Evolutionary conservation across 805 yeast species (phyloP), one percentile per base, ranked within the genome.

Genomic region (Zygosaccharomyces gambellarensis): DNA sequence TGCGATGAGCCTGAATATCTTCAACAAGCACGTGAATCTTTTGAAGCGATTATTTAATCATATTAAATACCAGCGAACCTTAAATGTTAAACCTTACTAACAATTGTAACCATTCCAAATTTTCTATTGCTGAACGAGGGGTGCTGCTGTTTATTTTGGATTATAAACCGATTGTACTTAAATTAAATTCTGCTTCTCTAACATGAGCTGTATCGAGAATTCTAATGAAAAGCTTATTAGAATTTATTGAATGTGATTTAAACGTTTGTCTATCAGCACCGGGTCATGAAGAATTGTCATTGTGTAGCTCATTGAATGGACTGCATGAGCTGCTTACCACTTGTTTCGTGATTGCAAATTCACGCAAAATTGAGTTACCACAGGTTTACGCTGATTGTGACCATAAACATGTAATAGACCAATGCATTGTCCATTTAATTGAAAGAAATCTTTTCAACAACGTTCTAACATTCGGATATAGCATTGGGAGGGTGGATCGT

Each of bases 391-490:
- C 43, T 17, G 43, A 28, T 21, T 29, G 31, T 5, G 46, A 32
- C 46, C 71, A 58, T 44, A 49, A 60, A 10, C 74, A 72, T 21
- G 58, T 75, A 3, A 58, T 82, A 3, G 81, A 79, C 51, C 47
- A 59, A 6, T 53, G 79, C n/a, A 57, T 79, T 1, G 51, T 53
- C 2, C 61, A 61, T 46, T 52, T 78, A 32, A 41, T 69, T 1
- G 49, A 53, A 2, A 43, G 47, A 12, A 55, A 61, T 9, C 64
- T 65, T 19, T 55, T 61, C 2, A 49, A 61, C 3, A 79, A 79
- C 58, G 68, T 69, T 0, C 45, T 82, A 4, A 53, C 68, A 0
- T 56, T 59, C 40, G 86, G 85, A 0, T 78, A 77, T 51, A 56
- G 56, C 3, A 63, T 71, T 41, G 74, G 73, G 0, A 50, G 56